Conservation (phyloP, 1,139 yeast species). For the Entelexis paramagnoliae region DNA sequence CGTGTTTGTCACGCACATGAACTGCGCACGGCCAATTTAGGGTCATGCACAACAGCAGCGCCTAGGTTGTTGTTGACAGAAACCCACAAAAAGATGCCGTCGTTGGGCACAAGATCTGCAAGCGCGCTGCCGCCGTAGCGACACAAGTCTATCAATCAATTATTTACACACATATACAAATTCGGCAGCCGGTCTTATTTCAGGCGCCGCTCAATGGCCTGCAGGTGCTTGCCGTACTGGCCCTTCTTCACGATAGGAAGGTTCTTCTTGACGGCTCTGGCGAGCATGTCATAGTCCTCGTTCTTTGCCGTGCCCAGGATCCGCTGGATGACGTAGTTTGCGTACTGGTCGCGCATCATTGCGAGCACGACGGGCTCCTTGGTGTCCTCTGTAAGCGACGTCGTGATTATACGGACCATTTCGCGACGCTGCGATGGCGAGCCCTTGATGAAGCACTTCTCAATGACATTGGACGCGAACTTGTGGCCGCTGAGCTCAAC, state of each 20-base stretch:
- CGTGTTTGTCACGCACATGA: no score
- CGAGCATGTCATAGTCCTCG: constrained; percentile 40
- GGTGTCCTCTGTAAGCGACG: constrained; percentile 31
- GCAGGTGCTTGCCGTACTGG: constrained; percentile 67
- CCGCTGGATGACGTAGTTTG: constrained; percentile 92
- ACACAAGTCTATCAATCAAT: background rate
- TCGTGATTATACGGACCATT: constrained; percentile 53
- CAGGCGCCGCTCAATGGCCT: constrained; percentile 65
- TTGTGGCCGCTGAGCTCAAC: constrained; percentile 84
- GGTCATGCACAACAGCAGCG: no score
- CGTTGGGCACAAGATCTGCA: no score
- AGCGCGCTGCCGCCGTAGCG: background rate
- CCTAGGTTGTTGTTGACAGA: no score
- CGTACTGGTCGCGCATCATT: constrained; percentile 97
- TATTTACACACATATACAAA: constrained; percentile 4
- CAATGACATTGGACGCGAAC: constrained; percentile 96
- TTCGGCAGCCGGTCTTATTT: background rate
- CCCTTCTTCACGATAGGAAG: constrained; percentile 34
- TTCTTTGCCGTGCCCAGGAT: constrained; percentile 73
- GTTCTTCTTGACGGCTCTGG: constrained; percentile 34
- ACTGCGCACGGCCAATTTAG: no score
- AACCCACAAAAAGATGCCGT: no score
- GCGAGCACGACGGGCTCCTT: constrained; percentile 33
- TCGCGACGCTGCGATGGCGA: constrained; percentile 48
- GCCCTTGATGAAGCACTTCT: constrained; percentile 78